Base-by-base conservation (phyloP, 169 alveolate genomes). In the Plasmodium knowlesi region DNA sequence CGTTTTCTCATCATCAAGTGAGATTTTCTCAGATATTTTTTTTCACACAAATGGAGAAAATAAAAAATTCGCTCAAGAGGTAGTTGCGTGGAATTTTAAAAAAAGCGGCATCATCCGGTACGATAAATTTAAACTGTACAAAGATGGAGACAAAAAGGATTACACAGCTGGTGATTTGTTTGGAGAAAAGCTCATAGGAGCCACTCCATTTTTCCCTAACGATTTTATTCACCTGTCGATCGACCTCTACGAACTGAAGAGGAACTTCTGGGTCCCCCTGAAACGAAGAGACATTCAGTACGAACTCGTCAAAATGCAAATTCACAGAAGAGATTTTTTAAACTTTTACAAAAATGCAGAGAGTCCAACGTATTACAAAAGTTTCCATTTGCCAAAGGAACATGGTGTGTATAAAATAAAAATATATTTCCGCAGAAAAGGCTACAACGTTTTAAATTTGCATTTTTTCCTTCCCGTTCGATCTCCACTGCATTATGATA, bases 401-500 rank as follows among this genome's bases (percentile, higher is more conserved):
- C 92, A 91, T 71, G 95, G 95, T 8, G 71, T 91, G 34, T 91
- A 91, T 82, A 91, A 80, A 91, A 71, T 91, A n/a, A 90, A 82
- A 37, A 91, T 91, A 43, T 91, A 82, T 39, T 91, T 81, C 41
- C 78, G 72, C 30, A 80, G 84, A 71, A 91, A 91, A 25, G 95
- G 95, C 5, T 91, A 91, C 72, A 91, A 91, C 14, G 74, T 91
- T 37, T 91, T 91, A 82, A 71, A 91, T 50, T 81, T 91, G 81
- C 71, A 80, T 41, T 91, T 71, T 22, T 91, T 82, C 57, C 32
- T 91, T 3, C 73, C 95, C 41, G 92, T 91, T 70, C 43, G 92
- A 91, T 41, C 83, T 16, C 74, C 78, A 6, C 37, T 91, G 43
- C 95, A 91, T 82, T 91, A 82, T 72, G 95, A 91, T 39, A 91